Conservation (phyloP, 768 basidiomycete species). For the Podaxis sp. region DNA sequence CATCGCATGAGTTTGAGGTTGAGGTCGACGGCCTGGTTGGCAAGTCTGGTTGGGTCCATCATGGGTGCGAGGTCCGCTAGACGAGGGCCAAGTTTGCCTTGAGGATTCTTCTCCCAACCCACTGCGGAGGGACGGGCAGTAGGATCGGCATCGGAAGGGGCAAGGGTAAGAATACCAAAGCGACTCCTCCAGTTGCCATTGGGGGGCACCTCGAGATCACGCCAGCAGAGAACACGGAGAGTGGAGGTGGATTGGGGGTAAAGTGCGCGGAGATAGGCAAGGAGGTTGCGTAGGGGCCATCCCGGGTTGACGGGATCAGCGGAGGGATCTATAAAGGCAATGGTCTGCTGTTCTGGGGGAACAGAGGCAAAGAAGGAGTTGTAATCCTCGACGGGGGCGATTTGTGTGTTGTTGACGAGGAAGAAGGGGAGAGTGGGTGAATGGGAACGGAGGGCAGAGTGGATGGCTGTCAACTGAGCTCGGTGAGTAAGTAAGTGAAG, state of each 20-base stretch:
- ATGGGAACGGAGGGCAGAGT: conserved; percentile 39
- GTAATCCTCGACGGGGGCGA: conserved; percentile 55
- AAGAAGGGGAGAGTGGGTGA: conserved; percentile 51
- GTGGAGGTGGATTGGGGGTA: conserved; percentile 45
- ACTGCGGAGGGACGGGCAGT: conserved; percentile 56
- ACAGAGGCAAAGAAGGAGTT: conserved; percentile 49
- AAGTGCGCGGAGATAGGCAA: conserved; percentile 68
- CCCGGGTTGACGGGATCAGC: conserved; percentile 70
- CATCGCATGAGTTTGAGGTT: conserved; percentile 98
- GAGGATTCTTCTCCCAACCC: conserved; percentile 93
- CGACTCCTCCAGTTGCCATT: conserved; percentile 56
- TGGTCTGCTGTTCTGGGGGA: conserved; percentile 27
- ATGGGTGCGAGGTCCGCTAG: conserved; percentile 89
- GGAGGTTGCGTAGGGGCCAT: conserved; percentile 92
- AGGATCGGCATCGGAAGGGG: conserved; percentile 15
- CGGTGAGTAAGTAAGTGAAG: background rate
- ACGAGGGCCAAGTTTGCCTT: conserved; percentile 83
- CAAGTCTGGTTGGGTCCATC: conserved; percentile 94
- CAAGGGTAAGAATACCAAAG: conserved; percentile 38
- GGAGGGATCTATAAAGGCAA: conserved; percentile 85
- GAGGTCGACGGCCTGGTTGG: conserved; percentile 95
- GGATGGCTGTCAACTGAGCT: conserved; percentile 48
- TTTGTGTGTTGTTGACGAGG: conserved; percentile 43
- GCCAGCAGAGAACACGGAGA: conserved; percentile 72
- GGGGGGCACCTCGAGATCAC: conserved; percentile 48